Conservation (phyloP, 2,329 filamentous ascomycete species). For the Penicillium sp. region DNA sequence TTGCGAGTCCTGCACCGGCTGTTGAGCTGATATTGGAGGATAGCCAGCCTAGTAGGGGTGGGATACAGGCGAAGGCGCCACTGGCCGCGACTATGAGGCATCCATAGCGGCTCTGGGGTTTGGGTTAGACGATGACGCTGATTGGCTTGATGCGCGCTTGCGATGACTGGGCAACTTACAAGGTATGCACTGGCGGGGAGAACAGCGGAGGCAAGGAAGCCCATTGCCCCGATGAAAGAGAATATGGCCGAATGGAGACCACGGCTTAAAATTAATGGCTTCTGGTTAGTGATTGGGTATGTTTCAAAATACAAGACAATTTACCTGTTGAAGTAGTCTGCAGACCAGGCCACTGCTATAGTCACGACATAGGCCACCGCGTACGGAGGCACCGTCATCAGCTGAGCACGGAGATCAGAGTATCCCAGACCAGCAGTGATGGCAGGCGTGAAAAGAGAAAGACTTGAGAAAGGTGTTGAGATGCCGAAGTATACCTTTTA, state of each 20-base stretch:
- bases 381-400: conserved; percentile 67
- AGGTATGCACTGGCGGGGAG: conserved; percentile 60
- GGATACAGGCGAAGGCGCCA: conserved; percentile 67
- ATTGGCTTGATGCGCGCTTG: not conserved
- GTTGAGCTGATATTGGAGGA: conserved; percentile 66
- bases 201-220: conserved; percentile 62
- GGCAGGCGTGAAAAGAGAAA: conserved; percentile 62
- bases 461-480: conserved; percentile 56
- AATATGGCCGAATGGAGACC: conserved; percentile 52
- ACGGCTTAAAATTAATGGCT: conserved; percentile 32
- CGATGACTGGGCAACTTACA: conserved; percentile 24
- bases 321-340: conserved; percentile 51
- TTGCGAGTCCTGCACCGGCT: conserved; percentile 64
- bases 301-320: not conserved
- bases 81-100: conserved; percentile 66
- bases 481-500: conserved; percentile 50
- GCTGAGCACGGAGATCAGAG: conserved; percentile 58
- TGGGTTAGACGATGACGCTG: not conserved
- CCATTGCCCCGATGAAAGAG: conserved; percentile 52
- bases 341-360: conserved; percentile 56
- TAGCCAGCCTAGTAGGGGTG: conserved; percentile 68
- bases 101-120: conserved; percentile 57
- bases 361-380: conserved; percentile 58
- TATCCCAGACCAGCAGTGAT: conserved; percentile 60
- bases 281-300: not conserved